phyloP scores from a whole-genome alignment of 1,284 basidiomycete genomes.

The Cystobasidium slooffiae region DNA sequence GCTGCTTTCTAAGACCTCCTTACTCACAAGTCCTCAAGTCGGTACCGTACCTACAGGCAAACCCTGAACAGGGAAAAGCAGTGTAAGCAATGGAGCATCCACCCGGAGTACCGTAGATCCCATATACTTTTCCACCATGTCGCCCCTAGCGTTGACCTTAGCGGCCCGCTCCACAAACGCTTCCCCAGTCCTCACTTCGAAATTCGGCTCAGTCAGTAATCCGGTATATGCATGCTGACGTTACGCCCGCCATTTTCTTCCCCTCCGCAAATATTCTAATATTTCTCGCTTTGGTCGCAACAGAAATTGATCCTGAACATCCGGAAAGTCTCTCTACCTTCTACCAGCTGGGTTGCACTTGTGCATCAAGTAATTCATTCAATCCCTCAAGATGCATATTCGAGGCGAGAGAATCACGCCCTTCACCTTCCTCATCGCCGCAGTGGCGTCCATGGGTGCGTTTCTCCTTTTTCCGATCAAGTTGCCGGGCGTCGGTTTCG shows the following conservation, averaged over 20 bases:
- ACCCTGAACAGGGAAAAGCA: too few species aligned
- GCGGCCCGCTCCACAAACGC: background rate
- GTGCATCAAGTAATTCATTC: background rate
- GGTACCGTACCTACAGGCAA: too few species aligned
- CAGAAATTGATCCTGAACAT: background rate
- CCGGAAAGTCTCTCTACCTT: background rate
- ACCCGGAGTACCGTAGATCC: too few species aligned
- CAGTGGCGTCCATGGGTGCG: slow-evolving; percentile 40
- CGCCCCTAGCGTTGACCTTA: too few species aligned
- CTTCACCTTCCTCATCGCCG: slow-evolving; percentile 38
- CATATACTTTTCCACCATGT: too few species aligned
- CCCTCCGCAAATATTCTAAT: background rate
- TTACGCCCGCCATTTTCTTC: background rate
- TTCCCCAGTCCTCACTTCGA: background rate
- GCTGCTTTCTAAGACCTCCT: too few species aligned
- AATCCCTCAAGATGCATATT: slow-evolving; percentile 39
- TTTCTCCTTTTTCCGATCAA: background rate
- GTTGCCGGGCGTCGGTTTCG: background rate
- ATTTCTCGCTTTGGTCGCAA: background rate
- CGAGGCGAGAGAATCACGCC: slow-evolving; percentile 44
- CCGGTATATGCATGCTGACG: slow-evolving; percentile 1
- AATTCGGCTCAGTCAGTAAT: slow-evolving; percentile 9
- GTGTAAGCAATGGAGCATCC: too few species aligned
- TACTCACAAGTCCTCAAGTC: too few species aligned
- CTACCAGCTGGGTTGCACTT: background rate